Base-by-base conservation (phyloP, 2,329 filamentous ascomycete genomes). In the Fusarium nygamai region DNA sequence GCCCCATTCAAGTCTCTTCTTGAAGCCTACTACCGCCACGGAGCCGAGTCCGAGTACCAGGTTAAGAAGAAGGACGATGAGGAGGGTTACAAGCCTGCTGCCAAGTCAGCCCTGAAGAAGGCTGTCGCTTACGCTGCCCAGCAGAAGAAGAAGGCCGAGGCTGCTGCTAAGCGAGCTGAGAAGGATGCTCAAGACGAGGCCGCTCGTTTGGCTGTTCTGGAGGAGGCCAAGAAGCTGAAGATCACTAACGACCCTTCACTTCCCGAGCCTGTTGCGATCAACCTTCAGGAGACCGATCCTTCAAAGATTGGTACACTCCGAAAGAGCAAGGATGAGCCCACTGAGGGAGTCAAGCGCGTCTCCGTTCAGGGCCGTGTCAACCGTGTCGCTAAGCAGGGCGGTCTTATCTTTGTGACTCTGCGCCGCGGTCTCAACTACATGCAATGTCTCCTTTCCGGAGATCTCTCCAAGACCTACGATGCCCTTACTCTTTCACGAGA, bases 381-480 rank as follows among this genome's bases (percentile, higher is more conserved):
- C 84, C 90, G 94, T 70, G 85, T 95, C 81, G 89, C 94, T 73
- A 88, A 90, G 75, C 95, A 98, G 85, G 96, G 95, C 83, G 92
- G 93, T 78, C 89, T 94, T 71, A 91, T 94, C 65, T 98, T 98
- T 84, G 87, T 98, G 79, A 96, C 92, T 22, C 87, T 98, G 70
- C 88, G 92, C 73, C 94, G 96, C 80, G 95, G 96, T 67, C 93
- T 95, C 80, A 77, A 76, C 62, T 92, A 92, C 80, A 87, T 98
- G 82, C 95, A 98, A 86, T 72, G 72, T 17, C 64, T 78, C 7
- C 53, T 78, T 24, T 75, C 76, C 7, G 95, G 95, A 65, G 88
- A 94, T 72, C 88, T 98, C 78, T 92, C 94, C 76, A 95, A 94
- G 87, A 96, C 94, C n/a, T 97, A 97, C 86, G 94, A 97, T 80